phyloP scores from a whole-genome alignment of 202 grass and related monocot genomes.

The Panicum hallii region DNA sequence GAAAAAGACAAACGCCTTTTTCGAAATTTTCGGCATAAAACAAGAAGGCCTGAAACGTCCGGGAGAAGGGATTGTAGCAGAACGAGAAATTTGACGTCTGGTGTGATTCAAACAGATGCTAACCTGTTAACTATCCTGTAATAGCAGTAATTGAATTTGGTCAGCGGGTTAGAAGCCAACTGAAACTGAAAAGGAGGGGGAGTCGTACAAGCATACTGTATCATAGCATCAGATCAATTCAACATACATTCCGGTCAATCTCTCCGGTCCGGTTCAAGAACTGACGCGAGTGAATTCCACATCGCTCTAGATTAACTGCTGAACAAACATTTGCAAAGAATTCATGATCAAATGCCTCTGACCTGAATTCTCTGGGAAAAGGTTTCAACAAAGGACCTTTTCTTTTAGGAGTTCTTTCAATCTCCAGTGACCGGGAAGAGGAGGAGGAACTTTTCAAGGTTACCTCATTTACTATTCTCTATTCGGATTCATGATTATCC shows the following conservation, averaged over 20 bases:
- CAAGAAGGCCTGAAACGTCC: not conserved
- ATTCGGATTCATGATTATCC: constrained; percentile 22
- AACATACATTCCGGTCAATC: not conserved
- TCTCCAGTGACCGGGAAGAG: not conserved
- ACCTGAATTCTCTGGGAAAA: constrained; percentile 7
- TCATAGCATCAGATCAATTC: not conserved
- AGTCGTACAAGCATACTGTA: no score
- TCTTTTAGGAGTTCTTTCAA: not conserved
- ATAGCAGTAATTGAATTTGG: constrained; percentile 18
- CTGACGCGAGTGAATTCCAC: constrained; percentile 12
- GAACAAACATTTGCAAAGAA: not conserved
- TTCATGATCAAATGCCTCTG: constrained; percentile 10
- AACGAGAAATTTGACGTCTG: not conserved
- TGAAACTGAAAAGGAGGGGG: not conserved
- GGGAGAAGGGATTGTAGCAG: not conserved
- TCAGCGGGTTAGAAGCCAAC: constrained; percentile 28
- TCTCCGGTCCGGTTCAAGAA: not conserved
- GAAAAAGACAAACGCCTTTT: constrained; percentile 24
- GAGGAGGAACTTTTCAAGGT: not conserved
- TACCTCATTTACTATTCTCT: not conserved
- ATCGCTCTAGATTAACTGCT: not conserved
- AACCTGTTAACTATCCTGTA: not conserved
- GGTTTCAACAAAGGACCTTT: not conserved
- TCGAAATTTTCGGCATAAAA: not conserved
- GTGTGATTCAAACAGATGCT: not conserved